Base-by-base conservation (phyloP, 495 filamentous ascomycete species). In the Hypoxylon fuscum region DNA sequence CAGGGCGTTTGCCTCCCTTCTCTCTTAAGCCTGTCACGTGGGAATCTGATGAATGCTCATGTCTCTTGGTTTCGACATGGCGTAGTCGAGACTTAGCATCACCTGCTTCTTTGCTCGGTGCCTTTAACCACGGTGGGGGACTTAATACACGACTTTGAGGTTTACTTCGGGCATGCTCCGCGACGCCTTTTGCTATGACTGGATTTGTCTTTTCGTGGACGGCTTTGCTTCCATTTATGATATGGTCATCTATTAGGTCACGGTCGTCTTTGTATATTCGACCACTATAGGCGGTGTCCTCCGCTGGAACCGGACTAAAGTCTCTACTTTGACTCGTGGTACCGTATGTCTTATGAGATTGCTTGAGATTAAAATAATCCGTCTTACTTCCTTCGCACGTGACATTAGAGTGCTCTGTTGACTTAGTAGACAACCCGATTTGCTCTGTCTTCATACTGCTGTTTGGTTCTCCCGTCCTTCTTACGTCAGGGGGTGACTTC, bases 71-170 rank as follows among this genome's bases (percentile, higher is more conserved):
- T 4, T 62, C 15, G 2, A 70, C 52, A 37, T 48, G 59, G 8
- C 48, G 68, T 10, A 70, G 43, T 31, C 63, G 37, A 34, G 55
- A 62, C 35, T 20, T 56, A 6, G 65, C 59, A 42, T 59, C 68
- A 1, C 68, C 74, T 29, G 70, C 59, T 49, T 59, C 65, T 35
- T 54, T 72, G 3, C 66, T 59, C 1, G 75, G 69, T 15, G 53
- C 29, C 31, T 62, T 74, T 7, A 77, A 21, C 74, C 74, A 77
- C 29, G 57, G 18, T 15, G 76, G 73, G 20, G 76, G 72, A 59
- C 75, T 76, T 9, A 72, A 62, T 0, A 72, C 58, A 21, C 61
- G 62, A 9, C 64, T 35, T 59, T 52, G 73, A n/a, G 63, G 72
- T 27, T 64, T 46, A 18, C 12, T 25, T 22, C 20, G 43, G 2